These are phyloP conservation scores for Sclerotinia spermophila DNA, from an alignment of 2,329 filamentous ascomycete genomes.

Conservation along the genomic window DNA sequence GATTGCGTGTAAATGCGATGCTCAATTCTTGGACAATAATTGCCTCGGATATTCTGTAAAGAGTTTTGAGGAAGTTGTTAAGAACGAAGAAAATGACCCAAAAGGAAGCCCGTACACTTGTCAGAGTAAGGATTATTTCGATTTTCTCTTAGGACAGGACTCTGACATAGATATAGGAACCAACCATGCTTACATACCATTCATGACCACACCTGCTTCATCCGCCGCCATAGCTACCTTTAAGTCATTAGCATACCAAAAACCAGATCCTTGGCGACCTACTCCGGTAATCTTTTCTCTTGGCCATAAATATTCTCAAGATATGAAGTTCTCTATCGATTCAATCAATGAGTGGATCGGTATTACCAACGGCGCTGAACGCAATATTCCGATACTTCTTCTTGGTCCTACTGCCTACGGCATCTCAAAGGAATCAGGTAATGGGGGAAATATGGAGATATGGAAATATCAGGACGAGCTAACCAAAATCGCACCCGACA, in stretches of 20 bases:
- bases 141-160: not conserved
- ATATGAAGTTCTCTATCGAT: constrained; percentile 32
- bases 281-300: constrained; percentile 41
- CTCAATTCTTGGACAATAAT: constrained; percentile 39
- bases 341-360: constrained; percentile 42
- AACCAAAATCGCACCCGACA: constrained; percentile 34
- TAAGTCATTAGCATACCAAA: constrained; percentile 33
- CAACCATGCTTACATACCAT: constrained; percentile 40
- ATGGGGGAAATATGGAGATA: constrained; percentile 23
- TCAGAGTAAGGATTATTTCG: constrained; percentile 21
- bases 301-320: constrained; percentile 35
- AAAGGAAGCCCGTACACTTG: constrained; percentile 24
- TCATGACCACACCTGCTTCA: constrained; percentile 36
- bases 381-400: constrained; percentile 43
- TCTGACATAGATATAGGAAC: constrained; percentile 30
- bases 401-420: constrained; percentile 39
- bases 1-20: constrained; percentile 40
- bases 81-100: constrained; percentile 19
- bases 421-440: constrained; percentile 8
- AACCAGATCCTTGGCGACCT: constrained; percentile 39
- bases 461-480: constrained; percentile 42
- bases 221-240: constrained; percentile 35
- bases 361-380: constrained; percentile 37
- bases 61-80: constrained; percentile 27
- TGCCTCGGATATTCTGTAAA: constrained; percentile 36